Base-by-base conservation (phyloP, 768 basidiomycete genomes). In the Podaxis mareebaensis region DNA sequence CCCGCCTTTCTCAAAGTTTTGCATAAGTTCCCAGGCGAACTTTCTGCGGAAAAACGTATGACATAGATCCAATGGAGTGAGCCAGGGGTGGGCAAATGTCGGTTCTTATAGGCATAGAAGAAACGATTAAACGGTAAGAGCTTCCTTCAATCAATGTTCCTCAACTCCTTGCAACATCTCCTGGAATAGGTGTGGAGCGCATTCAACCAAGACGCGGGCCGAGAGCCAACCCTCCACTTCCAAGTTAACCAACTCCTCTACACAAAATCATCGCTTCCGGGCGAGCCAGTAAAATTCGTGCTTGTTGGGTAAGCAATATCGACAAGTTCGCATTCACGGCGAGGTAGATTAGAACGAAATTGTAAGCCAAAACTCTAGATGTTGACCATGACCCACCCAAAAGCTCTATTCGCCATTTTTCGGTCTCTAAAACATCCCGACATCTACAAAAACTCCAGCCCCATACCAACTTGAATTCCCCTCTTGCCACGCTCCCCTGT, bases 391-490 rank as follows among this genome's bases (percentile, higher is more conserved):
- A 61, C 53, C 60, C 33, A 56, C 54, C 54, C 54, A 42, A 55
- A 20, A 20, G 13, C n/a, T 53, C 52, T 36, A 53, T 28, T 30
- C 42, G 42, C 4, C 33, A 33, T 33, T 33, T 33, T 33, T 33
- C 8, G 33, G 33, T 10, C 33, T 33, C 33, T 33, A 33, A 33
- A 10, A 33, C 33, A 33, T 42, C 26, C 20, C 24, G 8, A 7
- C n/a, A 8, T 61, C 71, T 72, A 94, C 71, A 92, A 70, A 30
- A 93, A 92, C 67, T 92, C 90, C 60, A 93, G 70, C 1, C 91
- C 93, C 66, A 95, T 83, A 3, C 93, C 93, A 28, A 93, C 84
- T 73, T 92, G 92, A 51, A 93, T 76, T 7, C 93, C 94, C 69
- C 83, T 86, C 69, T 85, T 81, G 60, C 75, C 68, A 8, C 85